Evolutionary conservation across 2,329 filamentous ascomycete genomes (phyloP), one percentile per base, ranked within the genome.

Genomic region (Botryotinia convoluta): DNA sequence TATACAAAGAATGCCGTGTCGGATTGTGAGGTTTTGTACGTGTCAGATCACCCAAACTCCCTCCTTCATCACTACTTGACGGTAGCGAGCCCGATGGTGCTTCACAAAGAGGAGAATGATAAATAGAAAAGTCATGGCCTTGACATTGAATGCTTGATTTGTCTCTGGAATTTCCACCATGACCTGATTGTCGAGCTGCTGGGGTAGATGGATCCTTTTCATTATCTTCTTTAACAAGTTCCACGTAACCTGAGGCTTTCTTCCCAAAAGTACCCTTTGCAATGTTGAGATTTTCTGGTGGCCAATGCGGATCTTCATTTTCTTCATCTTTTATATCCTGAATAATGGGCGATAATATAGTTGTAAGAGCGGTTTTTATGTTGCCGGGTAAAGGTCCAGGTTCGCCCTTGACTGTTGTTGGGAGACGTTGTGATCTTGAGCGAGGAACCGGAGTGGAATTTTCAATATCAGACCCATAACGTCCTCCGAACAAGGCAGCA

Each of bases 31-130:
- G 59, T 9, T 71, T 64, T 6, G 26, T 69, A 64, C 61, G 59
- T 10, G 65, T 61, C 9, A 73, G 45, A 63, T 73, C 35, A 4
- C 65, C 44, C 42, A 59, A n/a, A 37, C 72, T 51, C 22, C 54
- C 72, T 14, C 73, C 37, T n/a, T 59, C 37, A 62, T 67, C 18
- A 35, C 70, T 71, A 37, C 48, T 75, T 61, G 37, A 61, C 16
- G 65, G 48, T n/a, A 75, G 45, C 9, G 69, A 73, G 10, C 72
- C 71, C 4, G 69, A 73, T 26, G 44, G 73, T 64, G 63, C 63
- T 32, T 72, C 71, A n/a, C 51, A 69, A 32, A 72, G 60, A 32
- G 54, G 72, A 9, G 64, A 71, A 65, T 71, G 64, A 63, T 74
- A 68, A 42, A 72, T 67, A 10, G 74, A 70, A 20, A 68, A 71